Base-by-base conservation (phyloP, 2,329 filamentous ascomycete genomes). In the Fusarium lyarnte region DNA sequence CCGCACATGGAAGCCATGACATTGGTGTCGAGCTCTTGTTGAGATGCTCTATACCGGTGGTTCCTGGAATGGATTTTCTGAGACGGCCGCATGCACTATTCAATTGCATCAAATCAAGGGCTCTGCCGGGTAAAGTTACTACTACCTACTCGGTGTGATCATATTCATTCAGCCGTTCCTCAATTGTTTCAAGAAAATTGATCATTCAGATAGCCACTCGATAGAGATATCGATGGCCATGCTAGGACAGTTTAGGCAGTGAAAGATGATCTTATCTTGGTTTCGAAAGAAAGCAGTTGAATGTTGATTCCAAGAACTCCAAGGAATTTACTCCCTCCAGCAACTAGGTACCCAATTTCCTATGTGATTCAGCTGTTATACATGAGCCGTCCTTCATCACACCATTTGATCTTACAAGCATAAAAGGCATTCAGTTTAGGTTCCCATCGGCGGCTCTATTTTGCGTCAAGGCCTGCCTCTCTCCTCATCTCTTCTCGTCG, bases 401-500 rank as follows among this genome's bases (percentile, higher is more conserved):
- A n/a, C 35, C 38, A 36, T 43, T 74, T 77, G 74, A 58, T 77
- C 71, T 65, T 77, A 76, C 76, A 77, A 62, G 54, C 42, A 70
- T 43, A 45, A 58, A 36, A 51, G 42, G 45, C 29, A 67, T 64
- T 47, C 49, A 57, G 42, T 31, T 33, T n/a, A n/a, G 16, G 25
- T 43, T 16, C 2, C 31, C 29, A 14, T 29, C 41, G 14, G 11
- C 16, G 29, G 19, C 8, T 33, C 76, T 66, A 81, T 68, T 82
- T 82, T 16, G 80, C 74, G n/a, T 78, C 77, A 42, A 88, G 73
- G 2, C 86, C 86, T 39, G 82, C 84, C 76, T 85, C 85, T 72
- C 79, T 84, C 69, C 85, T 83, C 84, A 88, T 84, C 58, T 86
- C 84, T 66, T 87, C 85, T 70, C 83, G 81, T 67, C 82, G 82